Conservation (phyloP, 345 rosid species). For the Eutrema yunnanense region DNA sequence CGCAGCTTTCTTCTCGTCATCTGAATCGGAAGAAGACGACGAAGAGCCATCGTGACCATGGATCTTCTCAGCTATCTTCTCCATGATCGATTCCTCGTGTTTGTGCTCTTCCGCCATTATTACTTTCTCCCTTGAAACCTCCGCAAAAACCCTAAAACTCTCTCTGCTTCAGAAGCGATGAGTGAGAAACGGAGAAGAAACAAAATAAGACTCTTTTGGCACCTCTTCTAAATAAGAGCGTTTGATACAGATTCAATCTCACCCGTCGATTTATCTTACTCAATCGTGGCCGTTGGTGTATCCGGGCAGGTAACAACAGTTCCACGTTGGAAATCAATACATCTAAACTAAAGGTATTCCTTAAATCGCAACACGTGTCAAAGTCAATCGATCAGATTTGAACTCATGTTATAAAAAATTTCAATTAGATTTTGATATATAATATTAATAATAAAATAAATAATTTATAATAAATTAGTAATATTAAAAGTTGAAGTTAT, state of each 20-base stretch:
- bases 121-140: slow-evolving; percentile 18
- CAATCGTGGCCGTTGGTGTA: slow-evolving; percentile 4
- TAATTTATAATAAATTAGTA: too few species aligned
- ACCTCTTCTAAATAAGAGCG: slow-evolving; percentile 17
- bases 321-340: neutral
- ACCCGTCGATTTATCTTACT: slow-evolving; percentile 6
- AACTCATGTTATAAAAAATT: too few species aligned
- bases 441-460: too few species aligned
- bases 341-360: too few species aligned
- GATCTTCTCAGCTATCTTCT: slow-evolving; percentile 38
- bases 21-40: slow-evolving; percentile 32
- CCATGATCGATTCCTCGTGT: slow-evolving; percentile 33
- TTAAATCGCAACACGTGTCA: too few species aligned
- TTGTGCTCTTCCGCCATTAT: slow-evolving; percentile 32
- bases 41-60: slow-evolving; percentile 37
- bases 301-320: neutral
- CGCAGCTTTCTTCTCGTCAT: slow-evolving; percentile 28
- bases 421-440: too few species aligned
- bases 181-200: slow-evolving; percentile 31
- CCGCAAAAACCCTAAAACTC: slow-evolving; percentile 17
- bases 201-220: neutral
- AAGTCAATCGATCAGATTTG: too few species aligned
- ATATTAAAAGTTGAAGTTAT: too few species aligned
- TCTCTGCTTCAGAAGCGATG: neutral
- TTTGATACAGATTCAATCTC: slow-evolving; percentile 20